Evolutionary conservation across 2,329 filamentous ascomycete species (phyloP).

Genomic region (Neospermospora avenae): DNA sequence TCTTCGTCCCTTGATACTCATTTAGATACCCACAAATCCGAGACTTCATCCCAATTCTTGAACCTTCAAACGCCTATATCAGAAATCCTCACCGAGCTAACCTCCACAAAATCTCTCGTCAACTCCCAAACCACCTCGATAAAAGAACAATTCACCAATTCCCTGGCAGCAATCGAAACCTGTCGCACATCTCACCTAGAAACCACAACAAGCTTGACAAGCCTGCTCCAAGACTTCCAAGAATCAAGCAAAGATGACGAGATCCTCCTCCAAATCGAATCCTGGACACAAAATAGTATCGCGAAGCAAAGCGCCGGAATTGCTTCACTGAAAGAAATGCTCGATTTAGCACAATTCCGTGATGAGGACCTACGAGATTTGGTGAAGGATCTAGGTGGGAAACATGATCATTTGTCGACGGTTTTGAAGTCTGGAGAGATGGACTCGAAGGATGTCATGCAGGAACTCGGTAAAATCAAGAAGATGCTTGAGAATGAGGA

Average conservation of each 20-base stretch:
- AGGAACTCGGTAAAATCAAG: not conserved
- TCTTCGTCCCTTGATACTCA: no score
- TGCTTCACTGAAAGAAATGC: not conserved
- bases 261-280: conserved; percentile 12
- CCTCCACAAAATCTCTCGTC: no score
- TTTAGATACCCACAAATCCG: no score
- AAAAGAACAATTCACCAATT: not conserved
- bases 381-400: not conserved
- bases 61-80: no score
- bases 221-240: conserved; percentile 4
- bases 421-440: not conserved
- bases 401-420: not conserved
- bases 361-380: not conserved
- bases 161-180: not conserved
- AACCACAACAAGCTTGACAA: not conserved
- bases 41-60: no score
- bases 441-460: not conserved
- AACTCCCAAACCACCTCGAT: no score
- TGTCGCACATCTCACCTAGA: not conserved
- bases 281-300: conserved; percentile 1
- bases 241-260: conserved; percentile 10
- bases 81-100: no score
- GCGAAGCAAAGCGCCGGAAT: conserved; percentile 2
- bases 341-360: not conserved
- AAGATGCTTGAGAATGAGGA: not conserved